Evolutionary conservation across 2,329 filamentous ascomycete species (phyloP), one percentile per base, ranked within the genome.

Genomic region (Cladosporium sp.): DNA sequence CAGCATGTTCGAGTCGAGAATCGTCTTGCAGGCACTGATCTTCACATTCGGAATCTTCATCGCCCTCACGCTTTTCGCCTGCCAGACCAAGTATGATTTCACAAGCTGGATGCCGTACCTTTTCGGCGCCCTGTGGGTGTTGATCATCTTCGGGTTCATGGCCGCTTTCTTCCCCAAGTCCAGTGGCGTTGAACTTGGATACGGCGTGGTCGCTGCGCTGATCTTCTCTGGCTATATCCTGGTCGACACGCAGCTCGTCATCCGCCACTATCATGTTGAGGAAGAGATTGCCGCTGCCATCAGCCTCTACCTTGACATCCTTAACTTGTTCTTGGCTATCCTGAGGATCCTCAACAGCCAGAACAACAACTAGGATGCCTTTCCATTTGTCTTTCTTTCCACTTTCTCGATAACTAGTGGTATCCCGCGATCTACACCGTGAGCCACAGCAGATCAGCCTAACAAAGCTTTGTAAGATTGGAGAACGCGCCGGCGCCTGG

Each of bases 51-150:
- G 75, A 47, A 82, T 85, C 61, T 85, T 85, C 62, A 70, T 84
- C 40, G 80, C 77, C 24, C 68, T 85, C 51, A 84, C 80, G 3
- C 71, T 91, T 39, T 97, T 99, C 69, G 93, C 93, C 43, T 96
- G 91, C 80, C 93, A 99, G 76, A 88, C 88, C 58, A 95, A 95
- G 70, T 99, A 99, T 68, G 93, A 99, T 76, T 99, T 99, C 69
- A 97, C 92, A 1, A 86, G 83, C 57, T 99, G 93, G 92, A 88
- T 92, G 77, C 92, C 93, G 15, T 97, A 96, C 68, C 82, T 97
- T 3, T 95, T 95, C 64, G 91, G 91, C 52, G 85, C 79, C 0
- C 80, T 99, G 15, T 97, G 93, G 93, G 85, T 88, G 6, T 73
- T 96, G 53, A 79, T 99, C 56, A 76, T 99, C 36, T 96, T 97